These are phyloP conservation scores for Pythium brassicae DNA, from an alignment of 352 stramenopile species.

Conservation along the genomic window DNA sequence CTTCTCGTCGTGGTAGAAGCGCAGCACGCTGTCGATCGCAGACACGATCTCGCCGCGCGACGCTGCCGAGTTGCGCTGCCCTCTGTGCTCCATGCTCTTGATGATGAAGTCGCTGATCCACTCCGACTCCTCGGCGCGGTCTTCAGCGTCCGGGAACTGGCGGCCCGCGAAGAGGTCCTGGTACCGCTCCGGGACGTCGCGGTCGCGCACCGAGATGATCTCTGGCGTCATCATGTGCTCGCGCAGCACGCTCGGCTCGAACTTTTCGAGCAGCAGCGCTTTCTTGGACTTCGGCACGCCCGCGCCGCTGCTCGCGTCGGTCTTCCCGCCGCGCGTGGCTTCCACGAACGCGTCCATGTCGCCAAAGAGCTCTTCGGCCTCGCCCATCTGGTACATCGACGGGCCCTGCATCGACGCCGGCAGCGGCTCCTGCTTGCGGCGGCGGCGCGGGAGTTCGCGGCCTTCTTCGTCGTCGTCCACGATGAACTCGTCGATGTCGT, in stretches of 20 bases:
- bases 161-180: slow-evolving; percentile 69
- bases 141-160: slow-evolving; percentile 78
- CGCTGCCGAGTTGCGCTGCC: slow-evolving; percentile 39
- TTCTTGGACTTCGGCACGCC: slow-evolving; percentile 66
- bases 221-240: slow-evolving; percentile 89
- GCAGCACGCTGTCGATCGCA: slow-evolving; percentile 83
- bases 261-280: slow-evolving; percentile 82
- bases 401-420: slow-evolving; percentile 78
- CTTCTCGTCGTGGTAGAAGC: slow-evolving; percentile 89
- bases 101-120: slow-evolving; percentile 88
- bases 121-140: slow-evolving; percentile 81
- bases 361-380: slow-evolving; percentile 87
- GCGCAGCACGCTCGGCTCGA: slow-evolving; percentile 82
- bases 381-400: slow-evolving; percentile 88
- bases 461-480: slow-evolving; percentile 88
- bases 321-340: slow-evolving; percentile 49
- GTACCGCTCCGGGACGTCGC: slow-evolving; percentile 77
- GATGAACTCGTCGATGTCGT: slow-evolving; percentile 89
- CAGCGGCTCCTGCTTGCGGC: slow-evolving; percentile 69
- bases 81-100: slow-evolving; percentile 64
- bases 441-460: slow-evolving; percentile 63
- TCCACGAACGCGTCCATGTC: slow-evolving; percentile 89
- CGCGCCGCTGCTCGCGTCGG: slow-evolving; percentile 10
- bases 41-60: slow-evolving; percentile 83
- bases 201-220: slow-evolving; percentile 72